Conservation (phyloP, 2,329 filamentous ascomycete genomes). For the Passalora sequoiae region DNA sequence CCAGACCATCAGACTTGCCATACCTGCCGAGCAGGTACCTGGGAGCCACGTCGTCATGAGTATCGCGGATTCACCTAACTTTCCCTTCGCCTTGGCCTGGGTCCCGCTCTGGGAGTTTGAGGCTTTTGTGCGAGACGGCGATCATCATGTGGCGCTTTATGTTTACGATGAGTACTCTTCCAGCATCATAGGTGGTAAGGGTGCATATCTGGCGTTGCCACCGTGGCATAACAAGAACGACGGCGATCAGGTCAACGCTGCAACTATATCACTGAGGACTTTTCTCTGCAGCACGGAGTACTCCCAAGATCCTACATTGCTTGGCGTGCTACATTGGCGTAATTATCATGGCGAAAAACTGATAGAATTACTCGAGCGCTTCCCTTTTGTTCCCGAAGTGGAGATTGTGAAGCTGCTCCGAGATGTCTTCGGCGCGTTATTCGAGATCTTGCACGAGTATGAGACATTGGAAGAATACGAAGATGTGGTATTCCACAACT, state of each 20-base stretch:
- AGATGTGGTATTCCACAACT: slow-evolving; percentile 81
- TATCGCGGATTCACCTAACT: slow-evolving; percentile 76
- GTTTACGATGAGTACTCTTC: slow-evolving; percentile 88
- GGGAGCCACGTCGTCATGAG: slow-evolving; percentile 85
- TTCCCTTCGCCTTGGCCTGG: slow-evolving; percentile 86
- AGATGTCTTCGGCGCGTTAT: slow-evolving; percentile 85
- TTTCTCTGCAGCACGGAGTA: slow-evolving; percentile 92
- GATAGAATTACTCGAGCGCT: slow-evolving; percentile 67
- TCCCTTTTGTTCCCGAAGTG: slow-evolving; percentile 92
- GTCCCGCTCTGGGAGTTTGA: slow-evolving; percentile 90
- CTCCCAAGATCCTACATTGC: slow-evolving; percentile 81
- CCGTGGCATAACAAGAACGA: slow-evolving; percentile 70
- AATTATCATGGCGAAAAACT: slow-evolving; percentile 60
- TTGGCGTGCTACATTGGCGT: slow-evolving; percentile 77
- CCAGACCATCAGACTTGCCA: slow-evolving; percentile 75
- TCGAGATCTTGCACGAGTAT: slow-evolving; percentile 84
- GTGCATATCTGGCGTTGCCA: slow-evolving; percentile 78
- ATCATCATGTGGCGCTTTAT: slow-evolving; percentile 77
- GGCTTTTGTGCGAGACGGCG: slow-evolving; percentile 81
- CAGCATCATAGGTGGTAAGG: slow-evolving; percentile 65
- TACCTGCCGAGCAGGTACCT: slow-evolving; percentile 73
- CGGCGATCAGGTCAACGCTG: slow-evolving; percentile 72
- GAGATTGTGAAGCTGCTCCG: slow-evolving; percentile 92
- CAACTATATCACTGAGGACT: slow-evolving; percentile 66
- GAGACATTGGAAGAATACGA: slow-evolving; percentile 90